A percentile compares a stretch with the other conserved stretches of the same genome.
phyloP scores from a whole-genome alignment of 306 rosid species.

The Malus orientalis region DNA sequence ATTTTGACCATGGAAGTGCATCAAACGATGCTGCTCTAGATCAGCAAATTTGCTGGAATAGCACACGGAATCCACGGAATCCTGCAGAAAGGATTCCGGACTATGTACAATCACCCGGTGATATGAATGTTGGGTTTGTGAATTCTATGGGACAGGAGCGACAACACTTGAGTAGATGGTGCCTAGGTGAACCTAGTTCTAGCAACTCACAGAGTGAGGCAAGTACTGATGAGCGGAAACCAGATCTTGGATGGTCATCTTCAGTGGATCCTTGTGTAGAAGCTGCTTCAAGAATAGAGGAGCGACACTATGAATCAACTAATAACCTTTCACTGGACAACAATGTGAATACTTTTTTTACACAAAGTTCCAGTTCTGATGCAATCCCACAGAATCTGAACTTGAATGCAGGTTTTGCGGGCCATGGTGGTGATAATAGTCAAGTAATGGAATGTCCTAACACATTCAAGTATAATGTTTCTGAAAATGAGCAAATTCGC shows the following conservation, averaged over 20 bases:
- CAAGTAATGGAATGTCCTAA: conserved; percentile 41
- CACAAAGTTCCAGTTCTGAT: conserved; percentile 46
- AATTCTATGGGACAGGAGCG: conserved; percentile 51
- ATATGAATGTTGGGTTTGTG: conserved; percentile 47
- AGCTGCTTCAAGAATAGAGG: conserved; percentile 49
- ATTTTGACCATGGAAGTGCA: conserved; percentile 74
- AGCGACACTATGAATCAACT: conserved; percentile 41
- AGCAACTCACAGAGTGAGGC: conserved; percentile 43
- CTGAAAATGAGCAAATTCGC: conserved; percentile 39
- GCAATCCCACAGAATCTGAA: conserved; percentile 46
- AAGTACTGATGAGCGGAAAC: conserved; percentile 48
- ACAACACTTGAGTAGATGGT: conserved; percentile 65
- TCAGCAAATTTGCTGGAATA: conserved; percentile 69
- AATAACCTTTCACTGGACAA: conserved; percentile 44
- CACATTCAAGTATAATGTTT: conserved; percentile 51
- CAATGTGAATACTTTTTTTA: conserved; percentile 39
- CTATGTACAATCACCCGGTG: conserved; percentile 44
- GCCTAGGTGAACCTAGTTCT: conserved; percentile 84
- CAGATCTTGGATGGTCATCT: conserved; percentile 68
- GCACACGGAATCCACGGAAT: conserved; percentile 43
- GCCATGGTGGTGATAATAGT: conserved; percentile 29
- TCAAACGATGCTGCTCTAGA: conserved; percentile 48
- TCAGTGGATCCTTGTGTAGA: conserved; percentile 40
- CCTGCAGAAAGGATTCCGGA: conserved; percentile 55
- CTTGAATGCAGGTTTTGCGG: conserved; percentile 52